These are phyloP conservation scores for Bipolaris sorokiniana DNA, from an alignment of 2,329 filamentous ascomycete species.

Conservation along the genomic window DNA sequence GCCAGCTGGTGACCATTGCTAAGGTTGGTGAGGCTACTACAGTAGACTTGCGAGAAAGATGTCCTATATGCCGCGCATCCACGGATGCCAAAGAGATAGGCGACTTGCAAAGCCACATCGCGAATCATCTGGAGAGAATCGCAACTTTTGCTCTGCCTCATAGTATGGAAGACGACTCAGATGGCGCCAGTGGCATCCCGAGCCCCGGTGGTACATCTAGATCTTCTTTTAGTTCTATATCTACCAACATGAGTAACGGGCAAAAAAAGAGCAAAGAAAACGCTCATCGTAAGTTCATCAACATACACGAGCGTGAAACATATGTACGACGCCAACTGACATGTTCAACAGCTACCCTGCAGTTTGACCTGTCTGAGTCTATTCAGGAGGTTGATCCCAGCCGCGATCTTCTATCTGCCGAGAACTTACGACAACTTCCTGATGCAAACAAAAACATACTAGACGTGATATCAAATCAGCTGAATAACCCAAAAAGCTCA, in stretches of 20 bases:
- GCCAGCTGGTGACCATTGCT: constrained; percentile 37
- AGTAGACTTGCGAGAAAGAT: constrained; percentile 37
- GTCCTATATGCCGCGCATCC: constrained; percentile 41
- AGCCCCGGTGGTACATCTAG: constrained; percentile 37
- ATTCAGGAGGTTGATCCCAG: background rate
- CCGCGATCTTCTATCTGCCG: constrained; percentile 25
- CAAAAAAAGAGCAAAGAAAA: background rate
- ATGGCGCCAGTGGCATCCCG: constrained; percentile 41
- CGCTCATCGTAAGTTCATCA: background rate
- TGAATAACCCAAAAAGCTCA: constrained; percentile 18
- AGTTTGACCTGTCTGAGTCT: background rate
- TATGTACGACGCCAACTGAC: background rate
- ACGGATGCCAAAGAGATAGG: constrained; percentile 31
- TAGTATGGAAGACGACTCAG: constrained; percentile 34
- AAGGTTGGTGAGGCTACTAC: constrained; percentile 44
- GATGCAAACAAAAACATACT: constrained; percentile 33
- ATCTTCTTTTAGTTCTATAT: constrained; percentile 25
- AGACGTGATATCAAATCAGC: constrained; percentile 19
- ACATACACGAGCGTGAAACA: no score
- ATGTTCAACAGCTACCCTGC: background rate
- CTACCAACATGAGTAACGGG: constrained; percentile 18
- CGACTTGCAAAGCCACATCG: constrained; percentile 44
- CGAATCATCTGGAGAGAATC: constrained; percentile 46
- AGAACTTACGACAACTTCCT: constrained; percentile 34
- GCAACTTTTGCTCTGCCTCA: constrained; percentile 45